Base-by-base conservation (phyloP, 371 early-diverging fungal genomes). In the Rhizopus sp. region DNA sequence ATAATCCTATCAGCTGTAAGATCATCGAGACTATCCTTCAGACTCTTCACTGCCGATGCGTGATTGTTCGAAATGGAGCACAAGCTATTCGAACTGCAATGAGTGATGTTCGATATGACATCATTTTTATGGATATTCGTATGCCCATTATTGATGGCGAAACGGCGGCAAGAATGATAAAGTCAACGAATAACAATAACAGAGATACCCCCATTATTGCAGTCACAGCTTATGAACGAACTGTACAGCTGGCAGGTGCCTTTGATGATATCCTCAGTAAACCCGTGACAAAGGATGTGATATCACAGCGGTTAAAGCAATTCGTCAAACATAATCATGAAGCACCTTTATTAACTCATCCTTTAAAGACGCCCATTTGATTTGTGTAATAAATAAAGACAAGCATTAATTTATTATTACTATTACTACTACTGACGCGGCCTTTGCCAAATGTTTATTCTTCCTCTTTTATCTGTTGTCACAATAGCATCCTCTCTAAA, bases 111-210 rank as follows among this genome's bases (percentile, higher is more conserved):
- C 86, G 80, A 57, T 97, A 92, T 75, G 94, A 95, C 58, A 79
- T 94, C 13, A 93, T 97, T 45, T 93, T 97, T 58, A 91, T 94
- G 91, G 94, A 93, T 64, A 87, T 92, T 30, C 78, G 88, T 9
- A 93, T 95, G 93, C 95, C 95, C 0, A 90, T 93, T 49, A 81
- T 95, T 58, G 93, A 93, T 70, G 97, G 95, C 29, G 93, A 94
- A 59, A 83, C 88, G 13, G 96, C 93, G 1, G 86, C 95, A 0
- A 85, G 93, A 32, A 95, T 97, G 95, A 93, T 97, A 63, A 95
- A 94, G 73, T 90, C 93, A 5, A 93, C 93, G 0, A 89, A 87
- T 50, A 95, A 94, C 60, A 76, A 71, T 12, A 93, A 92, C 60
- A 72, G 75, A 38, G 53, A 78, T 29, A 92, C 91, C 3, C 90